Percentiles rank a stretch among this genome's conserved stretches.
Conservation (phyloP, 106 monocot species). For the Narthecium ossifragum region DNA sequence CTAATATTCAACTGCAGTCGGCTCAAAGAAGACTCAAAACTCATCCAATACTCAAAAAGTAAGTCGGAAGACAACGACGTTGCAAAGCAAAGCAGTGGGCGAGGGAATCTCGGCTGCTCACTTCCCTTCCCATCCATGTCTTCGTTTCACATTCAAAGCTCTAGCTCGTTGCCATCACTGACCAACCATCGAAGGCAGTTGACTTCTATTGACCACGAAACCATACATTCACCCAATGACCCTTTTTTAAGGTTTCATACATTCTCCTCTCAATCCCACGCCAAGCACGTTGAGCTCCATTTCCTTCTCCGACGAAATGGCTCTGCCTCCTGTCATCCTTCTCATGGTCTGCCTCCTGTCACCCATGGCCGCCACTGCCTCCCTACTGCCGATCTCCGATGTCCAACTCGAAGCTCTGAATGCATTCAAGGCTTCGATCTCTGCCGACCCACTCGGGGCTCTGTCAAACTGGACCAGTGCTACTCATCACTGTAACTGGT, state of each 20-base stretch:
- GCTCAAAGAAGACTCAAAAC: too few species aligned
- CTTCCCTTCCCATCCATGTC: neutral
- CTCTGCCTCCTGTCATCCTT: neutral
- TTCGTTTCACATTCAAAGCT: too few species aligned
- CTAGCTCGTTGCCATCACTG: too few species aligned
- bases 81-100: too few species aligned
- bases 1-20: too few species aligned
- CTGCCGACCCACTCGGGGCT: slow-evolving; percentile 20
- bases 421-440: slow-evolving; percentile 23
- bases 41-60: too few species aligned
- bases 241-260: neutral
- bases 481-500: slow-evolving; percentile 60
- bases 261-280: neutral
- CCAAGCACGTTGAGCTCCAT: too few species aligned
- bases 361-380: neutral
- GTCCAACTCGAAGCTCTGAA: slow-evolving; percentile 16
- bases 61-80: too few species aligned
- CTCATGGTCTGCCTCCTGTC: too few species aligned
- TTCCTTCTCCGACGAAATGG: too few species aligned
- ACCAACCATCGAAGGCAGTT: too few species aligned
- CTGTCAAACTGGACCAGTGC: slow-evolving; percentile 27
- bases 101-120: too few species aligned
- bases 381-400: neutral
- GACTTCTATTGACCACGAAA: neutral
- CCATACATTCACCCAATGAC: neutral